A percentile compares a stretch with the other conserved stretches of the same genome.
phyloP scores from a whole-genome alignment of 1,284 basidiomycete genomes.

The Moniliophthora roreri region DNA sequence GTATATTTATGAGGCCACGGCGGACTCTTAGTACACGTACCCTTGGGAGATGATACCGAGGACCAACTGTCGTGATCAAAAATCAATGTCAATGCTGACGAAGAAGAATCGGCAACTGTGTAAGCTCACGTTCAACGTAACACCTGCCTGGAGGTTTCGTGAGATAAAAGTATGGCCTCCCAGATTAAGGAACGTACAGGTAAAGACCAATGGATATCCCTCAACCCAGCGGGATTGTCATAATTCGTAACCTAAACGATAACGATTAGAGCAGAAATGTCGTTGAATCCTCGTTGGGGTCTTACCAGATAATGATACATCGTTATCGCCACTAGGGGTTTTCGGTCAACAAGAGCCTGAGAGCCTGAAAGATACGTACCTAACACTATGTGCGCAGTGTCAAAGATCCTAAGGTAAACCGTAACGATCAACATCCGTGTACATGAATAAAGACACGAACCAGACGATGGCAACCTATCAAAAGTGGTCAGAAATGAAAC shows the following conservation, averaged over 20 bases:
- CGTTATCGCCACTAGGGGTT: slow-evolving; percentile 26
- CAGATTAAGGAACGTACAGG: no score
- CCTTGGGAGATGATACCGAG: slow-evolving; percentile 37
- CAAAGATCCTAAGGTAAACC: slow-evolving; percentile 11
- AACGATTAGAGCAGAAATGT: background rate
- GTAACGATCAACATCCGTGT: background rate
- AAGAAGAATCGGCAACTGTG: no score
- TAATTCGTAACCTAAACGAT: slow-evolving; percentile 37
- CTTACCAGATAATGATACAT: slow-evolving; percentile 38
- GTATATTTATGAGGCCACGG: background rate
- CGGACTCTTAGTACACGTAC: slow-evolving; percentile 21
- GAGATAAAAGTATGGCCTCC: no score
- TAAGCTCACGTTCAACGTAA: no score
- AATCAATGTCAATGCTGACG: no score
- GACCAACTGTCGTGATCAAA: slow-evolving; percentile 21
- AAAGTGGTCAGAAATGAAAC: background rate
- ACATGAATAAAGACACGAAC: background rate
- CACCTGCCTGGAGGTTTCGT: no score
- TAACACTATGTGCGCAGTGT: slow-evolving; percentile 11
- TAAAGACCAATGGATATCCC: slow-evolving; percentile 8
- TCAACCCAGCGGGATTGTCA: slow-evolving; percentile 28
- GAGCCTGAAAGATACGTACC: background rate
- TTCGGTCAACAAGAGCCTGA: no score
- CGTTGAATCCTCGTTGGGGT: background rate
- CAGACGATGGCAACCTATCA: slow-evolving; percentile 16